phyloP scores from a whole-genome alignment of 805 yeast genomes.

The Schwanniomyces sp. region DNA sequence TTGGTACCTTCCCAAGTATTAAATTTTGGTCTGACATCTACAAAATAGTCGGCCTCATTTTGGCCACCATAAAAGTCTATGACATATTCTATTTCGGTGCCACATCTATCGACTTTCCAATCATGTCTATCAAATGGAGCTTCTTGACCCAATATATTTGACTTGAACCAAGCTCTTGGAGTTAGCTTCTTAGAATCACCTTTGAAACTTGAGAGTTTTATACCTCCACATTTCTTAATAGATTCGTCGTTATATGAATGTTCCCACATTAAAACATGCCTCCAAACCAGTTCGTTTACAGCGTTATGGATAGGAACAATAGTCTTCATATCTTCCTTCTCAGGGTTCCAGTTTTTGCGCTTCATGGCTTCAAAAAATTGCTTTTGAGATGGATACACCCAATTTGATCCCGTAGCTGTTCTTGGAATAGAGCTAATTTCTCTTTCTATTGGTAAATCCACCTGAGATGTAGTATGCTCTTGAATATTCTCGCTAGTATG shows the following conservation, averaged over 20 bases:
- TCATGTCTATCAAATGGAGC: slow-evolving; percentile 96
- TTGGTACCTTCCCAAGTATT: slow-evolving; percentile 78
- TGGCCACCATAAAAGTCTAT: slow-evolving; percentile 81
- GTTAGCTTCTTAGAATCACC: slow-evolving; percentile 86
- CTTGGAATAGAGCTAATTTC: slow-evolving; percentile 83
- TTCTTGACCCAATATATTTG: slow-evolving; percentile 65
- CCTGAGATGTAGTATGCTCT: slow-evolving; percentile 22
- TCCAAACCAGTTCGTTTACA: slow-evolving; percentile 93
- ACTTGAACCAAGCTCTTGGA: slow-evolving; percentile 75
- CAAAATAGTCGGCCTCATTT: slow-evolving; percentile 57
- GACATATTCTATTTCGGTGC: slow-evolving; percentile 79
- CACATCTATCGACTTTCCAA: slow-evolving; percentile 88
- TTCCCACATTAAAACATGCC: slow-evolving; percentile 83
- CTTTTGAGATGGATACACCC: slow-evolving; percentile 95
- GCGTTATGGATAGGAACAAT: slow-evolving; percentile 93
- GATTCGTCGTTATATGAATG: slow-evolving; percentile 50
- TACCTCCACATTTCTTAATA: slow-evolving; percentile 67
- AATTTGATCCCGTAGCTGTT: slow-evolving; percentile 59
- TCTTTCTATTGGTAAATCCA: slow-evolving; percentile 65
- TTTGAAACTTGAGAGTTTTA: slow-evolving; percentile 78
- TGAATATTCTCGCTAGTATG: slow-evolving; percentile 45
- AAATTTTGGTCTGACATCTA: slow-evolving; percentile 92
- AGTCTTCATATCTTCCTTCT: slow-evolving; percentile 78
- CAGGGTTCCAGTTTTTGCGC: slow-evolving; percentile 85
- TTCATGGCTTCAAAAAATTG: slow-evolving; percentile 94